phyloP scores from a whole-genome alignment of 2,329 filamentous ascomycete species.

The Cladosporium sp. region DNA sequence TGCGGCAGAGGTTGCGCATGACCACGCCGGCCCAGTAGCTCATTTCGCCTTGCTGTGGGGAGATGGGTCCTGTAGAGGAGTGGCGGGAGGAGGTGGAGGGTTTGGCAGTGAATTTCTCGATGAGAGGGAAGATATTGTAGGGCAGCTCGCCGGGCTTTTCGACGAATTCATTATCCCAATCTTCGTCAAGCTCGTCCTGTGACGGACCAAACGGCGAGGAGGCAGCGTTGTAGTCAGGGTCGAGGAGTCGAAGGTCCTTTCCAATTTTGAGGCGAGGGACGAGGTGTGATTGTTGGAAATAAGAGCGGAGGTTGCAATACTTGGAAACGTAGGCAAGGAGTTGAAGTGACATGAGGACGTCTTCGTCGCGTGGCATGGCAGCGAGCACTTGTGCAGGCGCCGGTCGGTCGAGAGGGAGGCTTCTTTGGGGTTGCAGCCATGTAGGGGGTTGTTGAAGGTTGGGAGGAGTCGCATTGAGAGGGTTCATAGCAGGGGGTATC shows the following conservation, averaged over 20 bases:
- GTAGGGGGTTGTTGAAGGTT: constrained; percentile 57
- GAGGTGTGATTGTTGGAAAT: constrained; percentile 92
- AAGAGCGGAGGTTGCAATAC: constrained; percentile 92
- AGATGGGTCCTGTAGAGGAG: constrained; percentile 22
- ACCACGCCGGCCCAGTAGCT: constrained; percentile 99
- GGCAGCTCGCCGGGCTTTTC: constrained; percentile 27
- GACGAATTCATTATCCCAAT: constrained; percentile 87
- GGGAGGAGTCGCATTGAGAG: constrained; percentile 71
- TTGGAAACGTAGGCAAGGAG: constrained; percentile 97
- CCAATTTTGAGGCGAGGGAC: constrained; percentile 90
- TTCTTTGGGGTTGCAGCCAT: constrained; percentile 22
- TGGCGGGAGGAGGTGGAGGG: constrained; percentile 56
- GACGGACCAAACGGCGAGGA: constrained; percentile 28
- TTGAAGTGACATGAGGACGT: constrained; percentile 96
- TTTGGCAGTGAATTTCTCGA: constrained; percentile 96
- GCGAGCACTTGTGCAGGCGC: constrained; percentile 65
- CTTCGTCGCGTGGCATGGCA: constrained; percentile 93
- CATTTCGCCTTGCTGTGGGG: constrained; percentile 58
- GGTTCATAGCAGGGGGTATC: constrained; percentile 53
- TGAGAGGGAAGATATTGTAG: constrained; percentile 88
- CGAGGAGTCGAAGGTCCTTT: constrained; percentile 74
- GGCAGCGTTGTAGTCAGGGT: constrained; percentile 57
- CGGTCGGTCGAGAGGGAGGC: constrained; percentile 22
- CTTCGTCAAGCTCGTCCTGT: constrained; percentile 58
- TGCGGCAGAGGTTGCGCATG: constrained; percentile 97